phyloP scores from a whole-genome alignment of 2,329 filamentous ascomycete genomes.

The Penicillium sclerotiorum region DNA sequence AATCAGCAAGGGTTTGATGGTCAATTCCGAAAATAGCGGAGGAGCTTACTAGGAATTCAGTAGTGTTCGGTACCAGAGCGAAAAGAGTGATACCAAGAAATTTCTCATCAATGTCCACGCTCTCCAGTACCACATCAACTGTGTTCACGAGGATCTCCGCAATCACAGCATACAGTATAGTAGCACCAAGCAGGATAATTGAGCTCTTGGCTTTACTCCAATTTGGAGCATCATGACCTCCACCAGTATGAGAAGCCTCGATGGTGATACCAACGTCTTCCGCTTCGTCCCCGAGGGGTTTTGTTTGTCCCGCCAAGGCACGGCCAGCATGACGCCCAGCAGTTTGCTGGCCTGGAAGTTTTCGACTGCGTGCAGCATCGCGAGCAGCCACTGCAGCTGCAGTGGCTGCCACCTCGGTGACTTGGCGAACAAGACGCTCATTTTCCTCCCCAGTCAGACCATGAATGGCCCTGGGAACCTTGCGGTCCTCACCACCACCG shows the following conservation, averaged over 20 bases:
- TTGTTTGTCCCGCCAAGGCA: slow-evolving; percentile 38
- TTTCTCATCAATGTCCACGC: slow-evolving; percentile 91
- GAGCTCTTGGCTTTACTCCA: slow-evolving; percentile 93
- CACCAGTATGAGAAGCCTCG: slow-evolving; percentile 52
- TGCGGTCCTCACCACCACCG: slow-evolving; percentile 44
- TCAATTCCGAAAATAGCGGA: not conserved
- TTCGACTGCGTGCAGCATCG: slow-evolving; percentile 64
- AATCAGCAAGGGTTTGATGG: slow-evolving; percentile 6
- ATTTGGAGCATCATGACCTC: slow-evolving; percentile 96
- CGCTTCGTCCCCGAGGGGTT: slow-evolving; percentile 42
- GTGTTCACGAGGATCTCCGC: slow-evolving; percentile 96
- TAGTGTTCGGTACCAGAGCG: slow-evolving; percentile 95
- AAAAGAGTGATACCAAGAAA: slow-evolving; percentile 97
- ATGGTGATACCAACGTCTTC: slow-evolving; percentile 49
- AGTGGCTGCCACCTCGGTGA: slow-evolving; percentile 91
- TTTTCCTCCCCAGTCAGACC: slow-evolving; percentile 83
- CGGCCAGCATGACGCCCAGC: slow-evolving; percentile 37
- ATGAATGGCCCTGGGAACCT: slow-evolving; percentile 44
- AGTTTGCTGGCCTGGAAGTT: slow-evolving; percentile 46
- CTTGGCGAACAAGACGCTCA: slow-evolving; percentile 76
- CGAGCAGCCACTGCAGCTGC: slow-evolving; percentile 84
- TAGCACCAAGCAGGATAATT: slow-evolving; percentile 84
- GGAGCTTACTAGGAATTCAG: slow-evolving; percentile 81
- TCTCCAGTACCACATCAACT: slow-evolving; percentile 91
- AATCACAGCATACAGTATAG: slow-evolving; percentile 91